Conservation (phyloP, 495 filamentous ascomycete genomes). For the Lentithecium fluviatile region DNA sequence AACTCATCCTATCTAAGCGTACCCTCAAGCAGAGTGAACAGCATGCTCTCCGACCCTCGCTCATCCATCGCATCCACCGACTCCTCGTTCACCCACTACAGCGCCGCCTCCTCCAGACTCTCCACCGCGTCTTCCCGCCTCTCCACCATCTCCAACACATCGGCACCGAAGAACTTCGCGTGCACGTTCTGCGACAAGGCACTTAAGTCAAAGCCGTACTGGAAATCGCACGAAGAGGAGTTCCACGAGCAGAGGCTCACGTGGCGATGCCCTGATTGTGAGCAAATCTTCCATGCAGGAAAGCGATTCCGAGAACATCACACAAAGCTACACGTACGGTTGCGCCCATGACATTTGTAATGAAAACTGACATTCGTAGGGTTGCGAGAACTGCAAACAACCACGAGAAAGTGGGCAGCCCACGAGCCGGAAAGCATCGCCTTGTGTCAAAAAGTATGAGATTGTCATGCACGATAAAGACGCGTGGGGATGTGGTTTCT, state of each 20-base stretch:
- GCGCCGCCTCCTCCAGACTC: constrained; percentile 26
- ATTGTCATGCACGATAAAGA: constrained; percentile 35
- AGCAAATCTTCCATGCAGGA: constrained; percentile 34
- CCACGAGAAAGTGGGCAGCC: constrained; percentile 28
- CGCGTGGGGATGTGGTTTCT: constrained; percentile 40
- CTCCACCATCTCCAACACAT: constrained; percentile 28
- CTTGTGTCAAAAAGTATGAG: constrained; percentile 33
- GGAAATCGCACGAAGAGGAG: constrained; percentile 39
- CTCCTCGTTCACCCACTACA: constrained; percentile 23
- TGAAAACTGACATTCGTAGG: constrained; percentile 13
- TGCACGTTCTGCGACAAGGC: constrained; percentile 37
- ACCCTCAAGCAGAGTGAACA: constrained; percentile 33
- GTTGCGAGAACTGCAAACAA: constrained; percentile 35
- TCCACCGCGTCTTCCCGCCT: constrained; percentile 33
- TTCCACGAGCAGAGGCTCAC: constrained; percentile 36
- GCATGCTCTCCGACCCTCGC: constrained; percentile 33
- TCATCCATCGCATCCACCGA: constrained; percentile 34
- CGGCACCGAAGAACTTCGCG: constrained; percentile 33
- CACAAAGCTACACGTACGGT: constrained; percentile 28
- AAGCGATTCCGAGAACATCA: constrained; percentile 38
- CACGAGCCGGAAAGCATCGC: constrained; percentile 33
- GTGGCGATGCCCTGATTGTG: constrained; percentile 38
- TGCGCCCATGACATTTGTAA: not conserved
- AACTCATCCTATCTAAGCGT: constrained; percentile 33
- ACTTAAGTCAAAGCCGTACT: constrained; percentile 37